These are phyloP conservation scores for Hortiboletus flavorubellus DNA, from an alignment of 768 basidiomycete species.

Conservation along the genomic window DNA sequence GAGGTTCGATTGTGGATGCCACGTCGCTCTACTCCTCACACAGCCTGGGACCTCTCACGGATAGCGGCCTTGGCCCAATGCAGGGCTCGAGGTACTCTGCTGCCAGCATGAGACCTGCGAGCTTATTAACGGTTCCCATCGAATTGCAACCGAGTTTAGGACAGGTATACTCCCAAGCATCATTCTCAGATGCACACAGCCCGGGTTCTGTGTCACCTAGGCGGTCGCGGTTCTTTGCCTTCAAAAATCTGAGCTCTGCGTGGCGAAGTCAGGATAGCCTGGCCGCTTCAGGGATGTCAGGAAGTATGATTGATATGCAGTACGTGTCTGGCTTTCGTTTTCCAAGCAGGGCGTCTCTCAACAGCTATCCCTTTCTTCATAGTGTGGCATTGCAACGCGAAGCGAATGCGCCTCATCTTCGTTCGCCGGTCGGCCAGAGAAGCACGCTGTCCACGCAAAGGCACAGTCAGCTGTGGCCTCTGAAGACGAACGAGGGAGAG, in stretches of 20 bases:
- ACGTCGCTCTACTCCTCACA: constrained; percentile 69
- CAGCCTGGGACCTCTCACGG: constrained; percentile 51
- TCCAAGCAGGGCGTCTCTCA: constrained; percentile 5
- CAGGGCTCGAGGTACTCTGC: constrained; percentile 62
- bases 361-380: constrained; percentile 1
- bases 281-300: constrained; percentile 75
- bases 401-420: constrained; percentile 32
- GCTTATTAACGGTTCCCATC: constrained; percentile 55
- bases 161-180: constrained; percentile 70
- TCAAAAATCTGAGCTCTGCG: constrained; percentile 64
- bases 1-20: constrained; percentile 67
- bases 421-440: constrained; percentile 34
- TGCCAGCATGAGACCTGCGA: constrained; percentile 55
- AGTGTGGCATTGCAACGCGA: constrained; percentile 82
- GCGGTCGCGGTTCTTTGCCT: constrained; percentile 74
- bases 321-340: constrained; percentile 42
- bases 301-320: constrained; percentile 95
- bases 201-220: constrained; percentile 64
- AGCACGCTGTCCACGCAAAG: constrained; percentile 35
- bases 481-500: constrained; percentile 35
- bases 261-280: constrained; percentile 82
- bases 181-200: constrained; percentile 79
- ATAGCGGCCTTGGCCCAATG: constrained; percentile 53
- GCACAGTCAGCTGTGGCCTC: constrained; percentile 54
- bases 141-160: constrained; percentile 59